Conservation (phyloP, 768 basidiomycete genomes). For the Epithele typhae region DNA sequence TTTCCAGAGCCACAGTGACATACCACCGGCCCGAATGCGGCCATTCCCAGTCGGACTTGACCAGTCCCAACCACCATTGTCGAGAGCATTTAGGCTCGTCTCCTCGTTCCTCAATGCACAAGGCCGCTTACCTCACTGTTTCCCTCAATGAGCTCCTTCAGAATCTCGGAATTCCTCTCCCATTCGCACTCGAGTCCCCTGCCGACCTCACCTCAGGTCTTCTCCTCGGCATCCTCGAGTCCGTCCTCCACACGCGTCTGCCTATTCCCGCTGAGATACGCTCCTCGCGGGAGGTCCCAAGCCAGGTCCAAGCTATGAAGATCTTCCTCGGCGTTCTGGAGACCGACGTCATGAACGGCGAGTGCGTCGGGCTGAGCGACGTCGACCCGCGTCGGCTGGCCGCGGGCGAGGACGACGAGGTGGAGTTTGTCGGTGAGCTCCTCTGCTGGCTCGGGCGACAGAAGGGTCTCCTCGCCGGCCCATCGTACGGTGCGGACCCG, state of each 20-base stretch:
- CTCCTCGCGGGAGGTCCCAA: constrained; percentile 29
- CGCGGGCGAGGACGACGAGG: constrained; percentile 60
- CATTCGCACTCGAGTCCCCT: constrained; percentile 30
- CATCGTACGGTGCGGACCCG: constrained; percentile 1
- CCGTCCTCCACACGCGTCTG: constrained; percentile 50
- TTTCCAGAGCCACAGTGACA: too few relatives aligned
- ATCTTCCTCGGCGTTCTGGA: constrained; percentile 73
- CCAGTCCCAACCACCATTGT: too few relatives aligned
- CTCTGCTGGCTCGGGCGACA: constrained; percentile 65
- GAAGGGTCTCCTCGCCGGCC: constrained; percentile 29
- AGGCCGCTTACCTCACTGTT: too few relatives aligned
- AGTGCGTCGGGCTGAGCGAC: constrained; percentile 59
- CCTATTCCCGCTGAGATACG: constrained; percentile 37
- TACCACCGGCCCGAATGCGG: too few relatives aligned
- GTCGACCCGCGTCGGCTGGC: constrained; percentile 66
- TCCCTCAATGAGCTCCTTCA: constrained; percentile 28
- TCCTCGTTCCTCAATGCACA: not conserved
- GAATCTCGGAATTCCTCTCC: constrained; percentile 23
- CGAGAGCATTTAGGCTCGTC: too few relatives aligned
- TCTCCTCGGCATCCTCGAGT: constrained; percentile 66
- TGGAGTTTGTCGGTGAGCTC: constrained; percentile 59
- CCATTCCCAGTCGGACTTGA: too few relatives aligned
- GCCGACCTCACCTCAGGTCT: constrained; percentile 67
- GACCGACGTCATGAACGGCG: constrained; percentile 49
- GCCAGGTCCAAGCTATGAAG: constrained; percentile 64